A percentile compares a stretch with the other conserved stretches of the same genome.
Conservation (phyloP, 1,139 yeast genomes). For the Geotrichum candidum region DNA sequence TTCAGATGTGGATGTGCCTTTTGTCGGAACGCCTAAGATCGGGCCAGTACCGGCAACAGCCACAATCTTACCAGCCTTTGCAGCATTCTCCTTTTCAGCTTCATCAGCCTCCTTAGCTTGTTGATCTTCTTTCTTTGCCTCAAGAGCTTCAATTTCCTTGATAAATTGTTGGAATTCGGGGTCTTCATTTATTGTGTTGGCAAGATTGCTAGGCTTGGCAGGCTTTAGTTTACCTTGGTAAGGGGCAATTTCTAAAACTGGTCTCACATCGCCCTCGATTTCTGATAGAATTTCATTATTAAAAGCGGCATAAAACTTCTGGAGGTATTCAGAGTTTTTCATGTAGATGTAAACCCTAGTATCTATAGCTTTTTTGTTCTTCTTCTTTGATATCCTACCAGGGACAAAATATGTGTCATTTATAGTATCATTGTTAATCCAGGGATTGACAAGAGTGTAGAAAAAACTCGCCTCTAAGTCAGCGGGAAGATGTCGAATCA, state of each 20-base stretch:
- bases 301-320: constrained; percentile 21
- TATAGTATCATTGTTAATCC: constrained; percentile 22
- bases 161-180: constrained; percentile 21
- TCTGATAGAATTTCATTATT: constrained; percentile 10
- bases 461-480: constrained; percentile 32
- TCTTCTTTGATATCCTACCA: constrained; percentile 32
- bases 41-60: constrained; percentile 17
- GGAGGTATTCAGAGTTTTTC: constrained; percentile 14
- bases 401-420: constrained; percentile 34
- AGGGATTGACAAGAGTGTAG: constrained; percentile 22
- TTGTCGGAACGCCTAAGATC: constrained; percentile 14
- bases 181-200: constrained; percentile 23
- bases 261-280: constrained; percentile 12
- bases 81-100: constrained; percentile 10
- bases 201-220: constrained; percentile 19
- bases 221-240: constrained; percentile 20
- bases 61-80: constrained; percentile 14
- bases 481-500: constrained; percentile 40
- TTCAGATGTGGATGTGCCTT: constrained; percentile 13
- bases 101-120: constrained; percentile 2
- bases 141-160: constrained; percentile 6
- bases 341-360: constrained; percentile 25
- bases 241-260: constrained; percentile 27
- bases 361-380: constrained; percentile 19
- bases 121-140: not conserved